Conservation (phyloP, 495 filamentous ascomycete genomes). For the Neurospora tetrasperma region DNA sequence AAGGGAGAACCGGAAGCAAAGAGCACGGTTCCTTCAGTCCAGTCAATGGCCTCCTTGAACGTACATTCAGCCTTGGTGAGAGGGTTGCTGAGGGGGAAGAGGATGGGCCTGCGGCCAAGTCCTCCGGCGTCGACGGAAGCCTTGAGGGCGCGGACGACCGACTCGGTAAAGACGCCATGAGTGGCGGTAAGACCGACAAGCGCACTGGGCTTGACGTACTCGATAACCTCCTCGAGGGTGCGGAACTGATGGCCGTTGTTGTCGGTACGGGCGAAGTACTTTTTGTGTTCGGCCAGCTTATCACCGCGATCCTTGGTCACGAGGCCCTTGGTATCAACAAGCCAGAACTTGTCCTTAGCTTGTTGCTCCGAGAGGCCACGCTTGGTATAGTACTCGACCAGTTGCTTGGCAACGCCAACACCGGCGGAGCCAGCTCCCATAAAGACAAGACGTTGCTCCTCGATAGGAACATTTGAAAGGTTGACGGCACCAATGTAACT, state of each 20-base stretch:
- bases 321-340: constrained; percentile 93
- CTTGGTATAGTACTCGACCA: constrained; percentile 89
- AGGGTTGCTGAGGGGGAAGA: constrained; percentile 93
- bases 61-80: constrained; percentile 95
- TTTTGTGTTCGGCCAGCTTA: constrained; percentile 90
- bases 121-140: constrained; percentile 52
- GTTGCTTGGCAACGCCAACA: constrained; percentile 93
- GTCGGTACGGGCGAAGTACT: constrained; percentile 89
- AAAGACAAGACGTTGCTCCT: constrained; percentile 91
- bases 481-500: constrained; percentile 88
- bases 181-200: constrained; percentile 92
- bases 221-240: constrained; percentile 83
- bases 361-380: constrained; percentile 88
- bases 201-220: constrained; percentile 87
- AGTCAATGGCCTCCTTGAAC: constrained; percentile 76
- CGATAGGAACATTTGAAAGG: constrained; percentile 71
- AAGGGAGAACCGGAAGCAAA: constrained; percentile 96
- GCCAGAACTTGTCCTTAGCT: constrained; percentile 86
- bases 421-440: constrained; percentile 92
- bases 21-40: constrained; percentile 82
- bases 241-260: constrained; percentile 87
- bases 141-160: constrained; percentile 73
- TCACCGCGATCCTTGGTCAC: constrained; percentile 91
- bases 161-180: constrained; percentile 85
- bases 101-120: constrained; percentile 70